A percentile compares a stretch with the other conserved stretches of the same genome.
phyloP scores from a whole-genome alignment of 805 yeast species.

The Kazachstania psychrophila region DNA sequence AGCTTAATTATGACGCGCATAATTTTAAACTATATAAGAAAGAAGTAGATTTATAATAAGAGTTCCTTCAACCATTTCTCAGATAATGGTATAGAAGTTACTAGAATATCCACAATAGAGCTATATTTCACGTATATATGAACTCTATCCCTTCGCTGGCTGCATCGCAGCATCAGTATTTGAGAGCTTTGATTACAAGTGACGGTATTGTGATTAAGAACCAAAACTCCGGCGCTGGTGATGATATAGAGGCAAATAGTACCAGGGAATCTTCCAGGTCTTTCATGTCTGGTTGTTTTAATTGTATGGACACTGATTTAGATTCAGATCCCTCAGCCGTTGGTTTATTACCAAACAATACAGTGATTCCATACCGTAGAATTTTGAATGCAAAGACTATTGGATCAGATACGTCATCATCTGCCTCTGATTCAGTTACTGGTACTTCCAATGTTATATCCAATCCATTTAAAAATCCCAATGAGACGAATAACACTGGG shows the following conservation, averaged over 20 bases:
- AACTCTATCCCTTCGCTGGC: no score
- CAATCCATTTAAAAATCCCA: no score
- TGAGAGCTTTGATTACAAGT: constrained; percentile 25
- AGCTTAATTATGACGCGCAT: no score
- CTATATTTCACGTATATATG: no score
- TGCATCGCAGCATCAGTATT: background rate
- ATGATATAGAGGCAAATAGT: constrained; percentile 3
- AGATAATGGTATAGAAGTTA: no score
- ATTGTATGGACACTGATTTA: constrained; percentile 15
- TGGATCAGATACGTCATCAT: no score
- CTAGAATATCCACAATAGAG: background rate
- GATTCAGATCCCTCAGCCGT: constrained; percentile 11
- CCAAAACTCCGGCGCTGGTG: constrained; percentile 14
- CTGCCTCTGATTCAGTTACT: no score
- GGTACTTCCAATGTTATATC: background rate
- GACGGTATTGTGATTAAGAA: constrained; percentile 29
- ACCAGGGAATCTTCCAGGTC: constrained; percentile 11
- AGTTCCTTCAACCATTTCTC: no score
- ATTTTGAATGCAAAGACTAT: constrained; percentile 22
- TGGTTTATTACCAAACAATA: constrained; percentile 20
- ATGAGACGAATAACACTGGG: no score
- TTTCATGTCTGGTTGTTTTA: constrained; percentile 23
- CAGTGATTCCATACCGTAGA: constrained; percentile 27
- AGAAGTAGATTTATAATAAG: no score
- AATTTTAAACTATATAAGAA: no score